Percentiles rank a stretch among this genome's conserved stretches.
Conservation (phyloP, 176 grass and related monocot species). For the Cenchrus purpureus region DNA sequence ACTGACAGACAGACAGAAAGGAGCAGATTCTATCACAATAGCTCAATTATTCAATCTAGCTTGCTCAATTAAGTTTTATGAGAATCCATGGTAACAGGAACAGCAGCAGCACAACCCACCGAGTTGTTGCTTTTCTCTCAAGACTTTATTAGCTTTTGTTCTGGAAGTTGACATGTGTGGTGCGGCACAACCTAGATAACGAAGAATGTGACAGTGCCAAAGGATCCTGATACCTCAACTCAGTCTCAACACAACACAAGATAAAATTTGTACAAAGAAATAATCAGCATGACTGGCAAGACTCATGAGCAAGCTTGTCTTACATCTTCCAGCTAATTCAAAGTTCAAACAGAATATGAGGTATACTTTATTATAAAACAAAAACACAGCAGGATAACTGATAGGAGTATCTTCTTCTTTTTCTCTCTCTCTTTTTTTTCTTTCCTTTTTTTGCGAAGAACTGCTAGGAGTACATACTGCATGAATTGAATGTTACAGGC, state of each 20-base stretch:
- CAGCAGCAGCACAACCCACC: background rate
- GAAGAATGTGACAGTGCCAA: constrained; percentile 15
- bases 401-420: background rate
- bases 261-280: background rate
- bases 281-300: background rate
- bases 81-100: background rate
- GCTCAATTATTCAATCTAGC: constrained; percentile 33
- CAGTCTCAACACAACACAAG: constrained; percentile 12
- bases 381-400: background rate
- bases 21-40: background rate
- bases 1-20: background rate
- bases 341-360: background rate
- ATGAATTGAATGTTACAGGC: background rate
- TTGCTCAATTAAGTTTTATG: background rate
- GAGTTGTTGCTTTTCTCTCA: background rate
- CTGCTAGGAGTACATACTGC: background rate
- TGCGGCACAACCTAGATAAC: background rate
- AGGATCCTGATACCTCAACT: constrained; percentile 3
- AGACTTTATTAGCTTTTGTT: background rate
- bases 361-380: background rate
- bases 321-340: background rate
- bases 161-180: constrained; percentile 10
- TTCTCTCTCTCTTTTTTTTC: no score
- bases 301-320: background rate
- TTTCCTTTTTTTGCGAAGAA: no score